Evolutionary conservation across 2,329 filamentous ascomycete genomes (phyloP), one percentile per base, ranked within the genome.

Genomic region (Colletotrichum somersetense): DNA sequence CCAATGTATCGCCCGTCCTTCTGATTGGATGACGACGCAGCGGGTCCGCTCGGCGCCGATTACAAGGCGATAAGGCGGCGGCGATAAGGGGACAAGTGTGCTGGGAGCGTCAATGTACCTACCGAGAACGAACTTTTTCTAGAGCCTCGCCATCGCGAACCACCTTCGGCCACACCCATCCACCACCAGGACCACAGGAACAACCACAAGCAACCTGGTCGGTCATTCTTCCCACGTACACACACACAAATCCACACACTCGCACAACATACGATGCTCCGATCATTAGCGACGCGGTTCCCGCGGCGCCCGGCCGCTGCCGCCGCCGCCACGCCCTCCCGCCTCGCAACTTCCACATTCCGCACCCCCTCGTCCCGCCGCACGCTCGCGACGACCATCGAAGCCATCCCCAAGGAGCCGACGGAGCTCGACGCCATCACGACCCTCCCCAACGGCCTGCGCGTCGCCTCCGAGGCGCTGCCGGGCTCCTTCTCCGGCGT

Each of bases 401-500:
- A 75, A 18, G 59, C 68, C n/a, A 75, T 75, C 38, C 73, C 73
- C 4, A 74, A 72, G 38, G 95, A 98, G 79, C 94, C 94, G 18
- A 91, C 91, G 61, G 94, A 97, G 75, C 89, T 97, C 77, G 94
- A 98, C 81, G 87, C 92, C 75, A 92, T 98, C 78, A 97, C 95
- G 10, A 95, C 92, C 1, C 89, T 99, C 20, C 86, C 94, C 62
- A 99, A 99, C 88, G 96, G 96, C 79, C 85, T 99, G 75, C 93
- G 96, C 70, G 94, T 99, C 71, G 96, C 96, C 33, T 97, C 96
- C 56, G 96, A 99, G 81, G 95, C 95, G 68, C 88, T 98, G 14
- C 95, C 96, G 1, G 96, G 96, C 53, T 95, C 95, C 76, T 99
- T 99, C 82, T 93, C 95, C 5, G 96, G 95, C 62, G 93, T 99